A percentile compares a stretch with the other conserved stretches of the same genome.
phyloP scores from a whole-genome alignment of 2,329 filamentous ascomycete genomes.

The Plectosphaerella cucumerina region DNA sequence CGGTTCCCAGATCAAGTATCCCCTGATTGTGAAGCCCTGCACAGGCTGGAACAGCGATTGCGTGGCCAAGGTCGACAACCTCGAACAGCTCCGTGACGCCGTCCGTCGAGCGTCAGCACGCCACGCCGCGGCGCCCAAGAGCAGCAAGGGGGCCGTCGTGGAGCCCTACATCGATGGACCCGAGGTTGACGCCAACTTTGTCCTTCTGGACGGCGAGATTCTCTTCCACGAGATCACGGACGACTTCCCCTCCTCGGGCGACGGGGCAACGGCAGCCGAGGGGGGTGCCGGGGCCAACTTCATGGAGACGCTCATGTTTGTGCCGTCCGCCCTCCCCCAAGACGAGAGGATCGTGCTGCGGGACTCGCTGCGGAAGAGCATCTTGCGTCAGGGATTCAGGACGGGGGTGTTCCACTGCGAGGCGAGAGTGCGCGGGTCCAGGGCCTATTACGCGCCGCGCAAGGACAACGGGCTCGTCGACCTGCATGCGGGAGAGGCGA shows the following conservation, averaged over 20 bases:
- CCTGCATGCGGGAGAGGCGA: conserved; percentile 1
- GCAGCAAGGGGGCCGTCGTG: conserved; percentile 24
- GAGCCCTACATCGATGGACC: conserved; percentile 35
- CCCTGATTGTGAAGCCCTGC: conserved; percentile 31
- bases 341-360: conserved; percentile 14
- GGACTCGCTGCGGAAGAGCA: conserved; percentile 12
- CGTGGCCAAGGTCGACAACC: conserved; percentile 24
- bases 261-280: neutral
- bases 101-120: conserved; percentile 12
- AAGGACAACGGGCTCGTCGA: conserved; percentile 12
- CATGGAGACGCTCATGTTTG: conserved; percentile 18
- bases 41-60: conserved; percentile 25
- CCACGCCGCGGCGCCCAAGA: conserved; percentile 12
- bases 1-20: conserved; percentile 12
- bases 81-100: conserved; percentile 18
- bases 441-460: conserved; percentile 11
- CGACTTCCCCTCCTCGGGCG: conserved; percentile 27
- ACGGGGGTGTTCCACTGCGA: conserved; percentile 24
- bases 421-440: conserved; percentile 20
- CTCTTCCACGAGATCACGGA: conserved; percentile 34
- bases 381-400: conserved; percentile 17
- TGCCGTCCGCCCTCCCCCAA: conserved; percentile 17
- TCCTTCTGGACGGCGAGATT: conserved; percentile 30
- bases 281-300: conserved; percentile 14
- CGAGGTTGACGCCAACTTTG: conserved; percentile 36